A percentile compares a stretch with the other conserved stretches of the same genome.
phyloP scores from a whole-genome alignment of 2,329 filamentous ascomycete genomes.

The Chaetomiaceae sp. region DNA sequence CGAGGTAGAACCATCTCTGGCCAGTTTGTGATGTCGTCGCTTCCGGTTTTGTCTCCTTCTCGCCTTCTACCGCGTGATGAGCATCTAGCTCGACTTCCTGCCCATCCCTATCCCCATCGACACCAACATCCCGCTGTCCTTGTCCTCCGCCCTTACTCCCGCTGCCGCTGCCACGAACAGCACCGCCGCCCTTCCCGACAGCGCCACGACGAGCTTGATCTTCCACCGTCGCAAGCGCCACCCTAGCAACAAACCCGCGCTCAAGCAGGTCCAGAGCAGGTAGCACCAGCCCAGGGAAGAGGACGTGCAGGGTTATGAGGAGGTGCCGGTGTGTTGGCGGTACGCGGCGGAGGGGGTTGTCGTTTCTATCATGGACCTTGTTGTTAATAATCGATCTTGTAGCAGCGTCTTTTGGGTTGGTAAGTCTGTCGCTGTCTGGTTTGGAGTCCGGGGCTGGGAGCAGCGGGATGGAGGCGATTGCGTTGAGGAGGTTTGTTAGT shows the following conservation, averaged over 20 bases:
- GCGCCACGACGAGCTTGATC: background rate
- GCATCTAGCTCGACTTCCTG: background rate
- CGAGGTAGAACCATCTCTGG: constrained; percentile 13
- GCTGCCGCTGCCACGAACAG: background rate
- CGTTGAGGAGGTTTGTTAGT: constrained; percentile 46
- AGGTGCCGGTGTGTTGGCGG: constrained; percentile 45
- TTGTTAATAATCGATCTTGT: background rate
- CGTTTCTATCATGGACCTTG: background rate
- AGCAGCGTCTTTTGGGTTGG: background rate
- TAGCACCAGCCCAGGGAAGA: constrained; percentile 77
- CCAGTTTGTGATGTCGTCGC: background rate
- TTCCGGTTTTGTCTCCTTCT: background rate
- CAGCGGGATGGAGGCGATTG: constrained; percentile 35
- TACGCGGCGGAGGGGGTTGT: constrained; percentile 36
- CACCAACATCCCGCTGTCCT: background rate
- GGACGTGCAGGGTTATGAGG: constrained; percentile 75
- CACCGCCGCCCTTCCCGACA: background rate
- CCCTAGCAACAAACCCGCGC: constrained; percentile 62
- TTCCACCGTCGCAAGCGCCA: constrained; percentile 34
- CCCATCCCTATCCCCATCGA: background rate
- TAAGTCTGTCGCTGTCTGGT: no score
- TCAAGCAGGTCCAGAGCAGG: constrained; percentile 87
- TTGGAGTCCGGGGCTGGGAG: background rate
- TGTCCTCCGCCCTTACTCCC: background rate
- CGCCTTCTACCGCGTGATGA: no score